Evolutionary conservation across 768 basidiomycete species (phyloP).

Genomic region (Pluteus cervinus): DNA sequence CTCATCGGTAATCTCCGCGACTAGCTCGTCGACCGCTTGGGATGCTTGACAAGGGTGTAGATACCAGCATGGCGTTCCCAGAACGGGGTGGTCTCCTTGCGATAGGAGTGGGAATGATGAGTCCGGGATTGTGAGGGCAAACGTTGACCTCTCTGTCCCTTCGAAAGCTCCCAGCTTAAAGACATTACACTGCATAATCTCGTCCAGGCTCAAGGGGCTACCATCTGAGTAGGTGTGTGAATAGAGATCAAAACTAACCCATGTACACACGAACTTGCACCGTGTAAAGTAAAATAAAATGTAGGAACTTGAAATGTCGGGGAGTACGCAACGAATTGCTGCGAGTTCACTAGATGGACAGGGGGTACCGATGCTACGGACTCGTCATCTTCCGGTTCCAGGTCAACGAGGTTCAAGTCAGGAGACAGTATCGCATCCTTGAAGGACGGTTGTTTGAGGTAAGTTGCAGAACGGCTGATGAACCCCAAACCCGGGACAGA

Average conservation of each 20-base stretch:
- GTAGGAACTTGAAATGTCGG: constrained; percentile 76
- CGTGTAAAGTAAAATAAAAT: constrained; percentile 74
- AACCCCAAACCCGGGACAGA: constrained; percentile 36
- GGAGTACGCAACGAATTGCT: constrained; percentile 72
- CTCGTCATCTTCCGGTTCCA: no score
- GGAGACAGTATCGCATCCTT: no score
- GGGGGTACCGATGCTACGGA: no score
- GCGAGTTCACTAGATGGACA: no score
- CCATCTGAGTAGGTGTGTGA: constrained; percentile 69
- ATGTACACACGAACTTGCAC: constrained; percentile 53
- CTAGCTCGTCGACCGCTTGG: constrained; percentile 59
- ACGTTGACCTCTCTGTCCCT: constrained; percentile 40
- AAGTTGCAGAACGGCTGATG: constrained; percentile 33
- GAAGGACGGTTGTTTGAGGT: constrained; percentile 11
- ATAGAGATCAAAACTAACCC: constrained; percentile 7
- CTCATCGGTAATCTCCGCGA: constrained; percentile 37
- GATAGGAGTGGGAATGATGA: constrained; percentile 72
- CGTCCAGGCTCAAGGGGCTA: constrained; percentile 47
- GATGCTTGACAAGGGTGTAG: constrained; percentile 84
- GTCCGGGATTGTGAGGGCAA: constrained; percentile 43
- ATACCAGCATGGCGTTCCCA: constrained; percentile 75
- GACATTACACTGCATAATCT: constrained; percentile 51
- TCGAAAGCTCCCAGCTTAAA: constrained; percentile 46
- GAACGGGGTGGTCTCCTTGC: constrained; percentile 81
- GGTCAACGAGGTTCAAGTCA: no score